These are phyloP conservation scores for Beauveria rudraprayagi DNA, from an alignment of 2,329 filamentous ascomycete species.

Conservation along the genomic window DNA sequence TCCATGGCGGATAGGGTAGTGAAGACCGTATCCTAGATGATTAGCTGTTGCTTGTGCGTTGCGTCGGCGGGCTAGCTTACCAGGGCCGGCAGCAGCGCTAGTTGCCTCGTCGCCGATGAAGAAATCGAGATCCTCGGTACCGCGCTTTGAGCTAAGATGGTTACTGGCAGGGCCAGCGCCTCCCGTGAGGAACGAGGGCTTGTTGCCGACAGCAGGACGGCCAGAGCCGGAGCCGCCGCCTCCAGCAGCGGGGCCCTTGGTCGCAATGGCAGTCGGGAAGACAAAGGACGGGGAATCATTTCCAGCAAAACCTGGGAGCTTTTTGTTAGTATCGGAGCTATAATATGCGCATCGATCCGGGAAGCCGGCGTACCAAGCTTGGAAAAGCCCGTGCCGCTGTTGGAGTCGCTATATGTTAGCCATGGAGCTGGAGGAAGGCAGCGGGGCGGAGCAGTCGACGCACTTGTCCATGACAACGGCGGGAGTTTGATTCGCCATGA, in stretches of 20 bases:
- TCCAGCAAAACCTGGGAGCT: slow-evolving; percentile 75
- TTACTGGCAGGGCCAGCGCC: slow-evolving; percentile 69
- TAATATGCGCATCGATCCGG: not conserved
- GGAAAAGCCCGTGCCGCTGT: slow-evolving; percentile 96
- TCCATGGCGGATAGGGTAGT: slow-evolving; percentile 95
- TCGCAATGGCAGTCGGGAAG: slow-evolving; percentile 97
- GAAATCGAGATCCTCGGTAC: slow-evolving; percentile 95
- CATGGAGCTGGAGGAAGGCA: slow-evolving; percentile 8
- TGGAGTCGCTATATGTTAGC: slow-evolving; percentile 26
- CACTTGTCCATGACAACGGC: slow-evolving; percentile 99
- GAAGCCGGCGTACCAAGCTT: slow-evolving; percentile 70
- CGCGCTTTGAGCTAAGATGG: slow-evolving; percentile 83
- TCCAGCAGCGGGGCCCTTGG: slow-evolving; percentile 69
- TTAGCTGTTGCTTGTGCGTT: slow-evolving; percentile 15
- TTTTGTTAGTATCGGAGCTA: not conserved
- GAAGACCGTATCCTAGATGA: slow-evolving; percentile 73
- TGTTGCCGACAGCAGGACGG: slow-evolving; percentile 83
- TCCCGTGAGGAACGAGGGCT: slow-evolving; percentile 89
- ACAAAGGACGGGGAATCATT: slow-evolving; percentile 99
- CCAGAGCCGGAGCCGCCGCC: slow-evolving; percentile 73
- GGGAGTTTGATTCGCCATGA: slow-evolving; percentile 95
- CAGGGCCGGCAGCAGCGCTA: slow-evolving; percentile 72
- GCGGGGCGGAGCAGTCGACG: slow-evolving; percentile 36
- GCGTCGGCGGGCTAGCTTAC: slow-evolving; percentile 34
- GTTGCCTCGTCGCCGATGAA: slow-evolving; percentile 98